A percentile compares a stretch with the other conserved stretches of the same genome.
phyloP scores from a whole-genome alignment of 805 yeast species.

The Metschnikowia reukaufii region DNA sequence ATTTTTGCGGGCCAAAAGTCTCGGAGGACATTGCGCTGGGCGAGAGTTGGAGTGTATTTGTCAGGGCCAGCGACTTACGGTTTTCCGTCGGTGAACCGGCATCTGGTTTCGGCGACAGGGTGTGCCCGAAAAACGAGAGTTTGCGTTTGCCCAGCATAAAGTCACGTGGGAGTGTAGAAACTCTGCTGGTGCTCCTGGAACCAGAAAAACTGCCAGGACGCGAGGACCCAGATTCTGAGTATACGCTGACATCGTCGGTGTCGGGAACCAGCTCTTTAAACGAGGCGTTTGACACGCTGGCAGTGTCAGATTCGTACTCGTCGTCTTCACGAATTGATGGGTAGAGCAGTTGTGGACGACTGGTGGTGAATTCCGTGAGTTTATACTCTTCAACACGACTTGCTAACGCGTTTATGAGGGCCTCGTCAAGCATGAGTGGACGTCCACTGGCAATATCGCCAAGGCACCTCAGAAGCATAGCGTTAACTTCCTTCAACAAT shows the following conservation, averaged over 20 bases:
- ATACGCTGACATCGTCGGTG: conserved; percentile 3
- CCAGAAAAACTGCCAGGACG: conserved; percentile 5
- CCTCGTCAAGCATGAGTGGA: conserved; percentile 25
- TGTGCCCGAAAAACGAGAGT: conserved; percentile 14
- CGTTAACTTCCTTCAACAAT: conserved; percentile 33
- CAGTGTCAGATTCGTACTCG: conserved; percentile 13
- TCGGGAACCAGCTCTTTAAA: neutral
- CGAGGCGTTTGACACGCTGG: conserved; percentile 2
- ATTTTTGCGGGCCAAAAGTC: conserved; percentile 2
- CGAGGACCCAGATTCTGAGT: conserved; percentile 8
- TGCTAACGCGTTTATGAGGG: conserved; percentile 29
- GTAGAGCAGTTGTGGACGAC: conserved; percentile 3
- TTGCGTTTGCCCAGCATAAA: conserved; percentile 14
- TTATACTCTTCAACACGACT: conserved; percentile 34
- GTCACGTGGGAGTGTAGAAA: conserved; percentile 17
- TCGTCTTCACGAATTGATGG: conserved; percentile 13
- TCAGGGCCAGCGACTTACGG: conserved; percentile 1
- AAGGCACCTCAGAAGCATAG: conserved; percentile 22
- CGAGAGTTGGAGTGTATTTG: neutral
- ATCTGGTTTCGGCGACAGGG: neutral
- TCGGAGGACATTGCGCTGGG: conserved; percentile 3
- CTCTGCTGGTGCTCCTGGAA: conserved; percentile 5
- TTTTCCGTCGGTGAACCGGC: neutral
- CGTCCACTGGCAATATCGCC: conserved; percentile 19
- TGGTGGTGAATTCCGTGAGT: conserved; percentile 20